These are phyloP conservation scores for Sisymbrium irio DNA, from an alignment of 345 rosid species.

Conservation along the genomic window DNA sequence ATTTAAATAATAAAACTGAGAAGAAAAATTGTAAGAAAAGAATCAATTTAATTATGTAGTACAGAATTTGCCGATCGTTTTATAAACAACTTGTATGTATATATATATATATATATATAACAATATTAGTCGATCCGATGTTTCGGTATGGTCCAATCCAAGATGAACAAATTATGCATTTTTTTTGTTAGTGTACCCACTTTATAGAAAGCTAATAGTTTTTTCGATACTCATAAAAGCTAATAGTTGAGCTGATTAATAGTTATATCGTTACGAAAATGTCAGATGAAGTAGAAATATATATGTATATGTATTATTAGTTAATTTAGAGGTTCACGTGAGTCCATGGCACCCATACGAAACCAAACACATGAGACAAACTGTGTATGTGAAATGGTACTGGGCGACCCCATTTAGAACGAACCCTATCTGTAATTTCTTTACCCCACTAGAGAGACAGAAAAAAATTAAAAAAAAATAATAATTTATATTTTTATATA, in stretches of 20 bases:
- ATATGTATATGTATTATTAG: not conserved
- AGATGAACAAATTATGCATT: not conserved
- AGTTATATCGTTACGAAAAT: not conserved
- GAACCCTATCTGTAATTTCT: conserved; percentile 34
- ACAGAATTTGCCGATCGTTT: no score
- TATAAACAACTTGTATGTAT: not conserved
- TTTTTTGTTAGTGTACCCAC: no score
- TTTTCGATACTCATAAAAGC: no score
- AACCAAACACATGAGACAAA: conserved; percentile 38
- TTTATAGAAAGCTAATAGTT: not conserved
- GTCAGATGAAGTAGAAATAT: not conserved
- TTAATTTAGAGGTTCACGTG: conserved; percentile 40
- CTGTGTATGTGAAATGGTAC: conserved; percentile 30
- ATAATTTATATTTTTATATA: not conserved
- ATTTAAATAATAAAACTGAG: not conserved
- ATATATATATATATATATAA: not conserved
- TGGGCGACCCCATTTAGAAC: conserved; percentile 33
- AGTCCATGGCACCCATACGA: conserved; percentile 32
- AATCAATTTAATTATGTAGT: no score
- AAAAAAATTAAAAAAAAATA: not conserved
- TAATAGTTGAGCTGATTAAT: not conserved
- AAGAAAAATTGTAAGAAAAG: not conserved
- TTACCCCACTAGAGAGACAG: conserved; percentile 30
- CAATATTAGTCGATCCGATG: not conserved
- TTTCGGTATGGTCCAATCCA: not conserved